Evolutionary conservation across 176 grass and related monocot species (phyloP), one percentile per base, ranked within the genome.

Genomic region (Metroxylon sagu): DNA sequence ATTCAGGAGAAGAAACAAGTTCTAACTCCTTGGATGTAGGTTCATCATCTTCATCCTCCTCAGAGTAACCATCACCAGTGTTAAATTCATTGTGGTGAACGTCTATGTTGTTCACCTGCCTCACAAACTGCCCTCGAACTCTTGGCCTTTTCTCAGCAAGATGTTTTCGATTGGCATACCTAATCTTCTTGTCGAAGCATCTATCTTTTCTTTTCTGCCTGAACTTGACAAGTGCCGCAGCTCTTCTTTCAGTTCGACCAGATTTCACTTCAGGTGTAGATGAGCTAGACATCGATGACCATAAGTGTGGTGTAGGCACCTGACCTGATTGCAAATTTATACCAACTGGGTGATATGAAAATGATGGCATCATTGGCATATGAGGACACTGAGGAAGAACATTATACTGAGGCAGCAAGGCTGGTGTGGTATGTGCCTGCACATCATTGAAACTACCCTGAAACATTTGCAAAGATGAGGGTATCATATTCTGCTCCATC

Each of bases 131-230:
- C 16, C 93, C 93, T 62, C 84, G 74, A 26, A 97, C 76, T 57
- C 87, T 88, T 4, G 70, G 93, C 79, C 93, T 92, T 2, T 76
- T 88, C 66, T 97, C 84, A 50, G 93, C 93, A 59, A 92, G 76
- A 60, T 73, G 81, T 76, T 97, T 97, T 48, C 87, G 27, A 58
- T 88, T 97, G 48, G 78, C 71, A 72, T 97, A 97, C 53, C 93
- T 88, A 63, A 97, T 89, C 60, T 97, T 97, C 81, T 97, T 97
- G 62, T 97, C 84, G 63, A 97, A 97, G 60, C 93, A 92, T 8
- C 84, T 82, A 6, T 88, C 87, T 62, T 92, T 97, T 56, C 87
- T 83, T 80, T 97, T 97, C 64, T 68, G 81, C 70, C 87, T 88
- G 69, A 92, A 97, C 56, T 97, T 97, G n/a, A 89, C 81, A 52